Percentiles rank a stretch among this genome's conserved stretches.
phyloP scores from a whole-genome alignment of 2,329 filamentous ascomycete genomes.

The Chalaropsis ovoidea region DNA sequence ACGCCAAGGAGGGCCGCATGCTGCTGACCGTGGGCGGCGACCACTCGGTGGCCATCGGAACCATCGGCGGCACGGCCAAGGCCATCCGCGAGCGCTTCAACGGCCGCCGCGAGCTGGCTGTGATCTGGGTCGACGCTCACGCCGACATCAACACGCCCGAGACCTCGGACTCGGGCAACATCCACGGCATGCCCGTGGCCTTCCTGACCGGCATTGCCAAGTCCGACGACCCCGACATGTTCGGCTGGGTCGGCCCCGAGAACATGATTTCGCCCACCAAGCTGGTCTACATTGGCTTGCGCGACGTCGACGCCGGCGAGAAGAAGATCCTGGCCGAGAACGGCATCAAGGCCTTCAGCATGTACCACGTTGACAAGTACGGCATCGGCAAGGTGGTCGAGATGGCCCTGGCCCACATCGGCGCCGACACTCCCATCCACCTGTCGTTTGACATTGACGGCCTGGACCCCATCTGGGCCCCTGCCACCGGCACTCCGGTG shows the following conservation, averaged over 20 bases:
- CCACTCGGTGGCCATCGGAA: slow-evolving; percentile 93
- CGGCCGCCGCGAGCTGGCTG: slow-evolving; percentile 64
- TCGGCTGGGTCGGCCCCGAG: slow-evolving; percentile 78
- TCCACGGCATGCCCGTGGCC: slow-evolving; percentile 94
- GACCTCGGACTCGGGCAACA: slow-evolving; percentile 78
- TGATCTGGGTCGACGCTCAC: slow-evolving; percentile 98
- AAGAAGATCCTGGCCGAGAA: slow-evolving; percentile 83
- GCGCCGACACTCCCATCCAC: slow-evolving; percentile 88
- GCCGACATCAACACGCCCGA: slow-evolving; percentile 97
- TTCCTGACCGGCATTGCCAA: slow-evolving; percentile 79
- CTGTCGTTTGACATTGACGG: slow-evolving; percentile 96
- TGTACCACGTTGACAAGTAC: slow-evolving; percentile 95
- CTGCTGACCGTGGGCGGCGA: slow-evolving; percentile 91
- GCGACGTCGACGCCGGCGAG: slow-evolving; percentile 88
- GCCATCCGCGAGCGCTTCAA: slow-evolving; percentile 72
- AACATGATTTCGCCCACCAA: slow-evolving; percentile 63
- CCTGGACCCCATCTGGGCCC: slow-evolving; percentile 90
- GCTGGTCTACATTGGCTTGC: slow-evolving; percentile 90
- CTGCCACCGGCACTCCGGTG: slow-evolving; percentile 89
- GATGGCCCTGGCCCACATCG: slow-evolving; percentile 95
- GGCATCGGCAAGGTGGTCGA: slow-evolving; percentile 95
- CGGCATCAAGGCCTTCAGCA: slow-evolving; percentile 90
- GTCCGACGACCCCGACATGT: slow-evolving; percentile 65
- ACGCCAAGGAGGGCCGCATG: slow-evolving; percentile 72
- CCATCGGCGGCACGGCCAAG: slow-evolving; percentile 75